Base-by-base conservation (phyloP, 2,329 filamentous ascomycete genomes). In the Ophiostoma novo-ulmi region DNA sequence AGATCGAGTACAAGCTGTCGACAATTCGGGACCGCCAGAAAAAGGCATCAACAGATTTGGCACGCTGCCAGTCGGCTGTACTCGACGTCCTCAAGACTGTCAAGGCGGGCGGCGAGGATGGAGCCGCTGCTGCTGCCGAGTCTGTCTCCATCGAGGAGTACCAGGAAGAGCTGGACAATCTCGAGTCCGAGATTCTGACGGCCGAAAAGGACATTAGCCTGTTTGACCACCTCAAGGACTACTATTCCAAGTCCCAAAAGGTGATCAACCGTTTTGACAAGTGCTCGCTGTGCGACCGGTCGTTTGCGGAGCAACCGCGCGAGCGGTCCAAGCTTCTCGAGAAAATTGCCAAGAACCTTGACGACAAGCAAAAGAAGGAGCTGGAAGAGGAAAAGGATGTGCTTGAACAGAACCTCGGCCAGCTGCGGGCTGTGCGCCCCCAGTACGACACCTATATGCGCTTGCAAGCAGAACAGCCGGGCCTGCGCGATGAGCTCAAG, bases 361-460 rank as follows among this genome's bases (percentile, higher is more conserved):
- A 87, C 63, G 88, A 88, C 44, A 85, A 88, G 70, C 85, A 87
- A 61, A 86, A 91, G 69, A 81, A 87, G 58, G 85, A 88, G 61
- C 68, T 79, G 36, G 74, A 76, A 69, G 79, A 88, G 3, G 85
- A 92, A 72, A 83, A 85, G 36, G 75, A 71, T n/a, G 84, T 89
- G 11, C 80, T 91, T n/a, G 83, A 86, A 64, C 80, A 82, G 48
- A 82, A 85, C 44, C 79, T 92, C 8, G 84, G 87, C 68, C 83
- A 81, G 69, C 84, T 92, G 61, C 86, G 87, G 70, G 85, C 84
- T 8, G 89, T 87, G 35, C 86, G 88, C 41, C 83, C 88, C 4
- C 85, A 88, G 72, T 93, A 91, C 76, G 93, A 97, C 72, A 88
- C 87, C 0, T 94, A 91, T 80, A 82, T 87, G 71, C 87, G 91